These are phyloP conservation scores for Balakata baccata DNA, from an alignment of 345 rosid species.

Conservation along the genomic window DNA sequence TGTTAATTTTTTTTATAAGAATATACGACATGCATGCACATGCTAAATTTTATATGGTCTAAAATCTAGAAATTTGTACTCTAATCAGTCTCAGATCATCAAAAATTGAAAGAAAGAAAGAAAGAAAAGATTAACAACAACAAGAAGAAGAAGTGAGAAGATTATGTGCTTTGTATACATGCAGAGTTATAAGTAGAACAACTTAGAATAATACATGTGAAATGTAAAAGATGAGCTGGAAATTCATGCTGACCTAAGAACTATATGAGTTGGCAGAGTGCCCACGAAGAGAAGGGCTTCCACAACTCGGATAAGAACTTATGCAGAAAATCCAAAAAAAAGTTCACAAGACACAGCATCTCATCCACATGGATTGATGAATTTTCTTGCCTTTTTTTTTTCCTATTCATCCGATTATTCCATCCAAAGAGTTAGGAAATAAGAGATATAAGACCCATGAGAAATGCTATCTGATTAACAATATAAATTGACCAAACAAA, in stretches of 20 bases:
- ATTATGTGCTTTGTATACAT: neutral
- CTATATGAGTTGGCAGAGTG: slow-evolving; percentile 5
- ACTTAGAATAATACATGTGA: neutral
- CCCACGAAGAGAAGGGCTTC: slow-evolving; percentile 3
- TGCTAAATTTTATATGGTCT: neutral
- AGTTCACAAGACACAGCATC: slow-evolving; percentile 27
- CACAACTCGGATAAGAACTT: neutral
- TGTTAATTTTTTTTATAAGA: too few species aligned
- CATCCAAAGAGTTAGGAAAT: slow-evolving; percentile 15
- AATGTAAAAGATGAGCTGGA: neutral
- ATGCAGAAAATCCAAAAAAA: slow-evolving; percentile 22
- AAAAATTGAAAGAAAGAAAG: neutral
- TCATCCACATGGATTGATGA: slow-evolving; percentile 17
- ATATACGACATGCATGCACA: too few species aligned
- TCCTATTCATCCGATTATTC: slow-evolving; percentile 14
- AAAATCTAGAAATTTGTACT: neutral
- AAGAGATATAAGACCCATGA: neutral
- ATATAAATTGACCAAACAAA: slow-evolving; percentile 17
- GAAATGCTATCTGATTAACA: neutral
- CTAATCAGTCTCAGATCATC: neutral
- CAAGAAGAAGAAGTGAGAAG: neutral
- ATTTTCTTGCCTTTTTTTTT: neutral
- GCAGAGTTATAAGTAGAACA: neutral
- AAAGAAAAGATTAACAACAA: neutral
- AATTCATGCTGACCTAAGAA: slow-evolving; percentile 1